Evolutionary conservation across 2,329 filamentous ascomycete genomes (phyloP).

Genomic region (Venturia pyrina): DNA sequence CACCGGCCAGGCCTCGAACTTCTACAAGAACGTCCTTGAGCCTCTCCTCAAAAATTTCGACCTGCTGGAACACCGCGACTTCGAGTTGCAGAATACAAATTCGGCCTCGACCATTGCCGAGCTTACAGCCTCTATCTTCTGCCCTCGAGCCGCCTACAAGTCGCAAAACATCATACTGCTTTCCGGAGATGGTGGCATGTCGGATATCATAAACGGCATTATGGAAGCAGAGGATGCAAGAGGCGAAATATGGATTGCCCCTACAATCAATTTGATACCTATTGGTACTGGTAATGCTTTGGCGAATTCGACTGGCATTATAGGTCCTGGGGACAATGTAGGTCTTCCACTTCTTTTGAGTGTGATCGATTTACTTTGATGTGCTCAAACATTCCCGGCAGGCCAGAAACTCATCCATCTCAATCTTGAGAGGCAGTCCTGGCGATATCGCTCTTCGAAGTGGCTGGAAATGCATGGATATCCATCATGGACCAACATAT

Average conservation of each 20-base stretch:
- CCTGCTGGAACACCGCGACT: constrained; percentile 27
- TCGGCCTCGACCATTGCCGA: constrained; percentile 54
- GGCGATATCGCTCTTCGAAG: background rate
- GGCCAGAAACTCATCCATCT: background rate
- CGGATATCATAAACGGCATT: constrained; percentile 70
- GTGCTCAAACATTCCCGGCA: too few relatives aligned
- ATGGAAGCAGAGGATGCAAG: background rate
- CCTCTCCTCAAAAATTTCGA: constrained; percentile 34
- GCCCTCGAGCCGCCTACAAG: constrained; percentile 21
- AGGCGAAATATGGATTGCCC: constrained; percentile 33
- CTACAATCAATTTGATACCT: constrained; percentile 46
- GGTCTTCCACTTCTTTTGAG: background rate
- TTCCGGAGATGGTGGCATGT: constrained; percentile 77
- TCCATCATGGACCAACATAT: too few relatives aligned
- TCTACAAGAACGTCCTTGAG: constrained; percentile 29
- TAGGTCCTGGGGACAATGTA: constrained; percentile 9
- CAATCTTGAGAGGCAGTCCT: background rate
- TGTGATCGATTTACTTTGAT: background rate
- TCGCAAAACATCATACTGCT: constrained; percentile 59
- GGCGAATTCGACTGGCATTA: constrained; percentile 33
- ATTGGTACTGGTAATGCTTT: constrained; percentile 42
- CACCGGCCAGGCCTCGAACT: constrained; percentile 28
- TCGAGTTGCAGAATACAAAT: constrained; percentile 51
- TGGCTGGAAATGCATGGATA: background rate
- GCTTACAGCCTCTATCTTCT: constrained; percentile 37